phyloP scores from a whole-genome alignment of 2,329 filamentous ascomycete genomes.

The Magnaporthiopsis incrustans region DNA sequence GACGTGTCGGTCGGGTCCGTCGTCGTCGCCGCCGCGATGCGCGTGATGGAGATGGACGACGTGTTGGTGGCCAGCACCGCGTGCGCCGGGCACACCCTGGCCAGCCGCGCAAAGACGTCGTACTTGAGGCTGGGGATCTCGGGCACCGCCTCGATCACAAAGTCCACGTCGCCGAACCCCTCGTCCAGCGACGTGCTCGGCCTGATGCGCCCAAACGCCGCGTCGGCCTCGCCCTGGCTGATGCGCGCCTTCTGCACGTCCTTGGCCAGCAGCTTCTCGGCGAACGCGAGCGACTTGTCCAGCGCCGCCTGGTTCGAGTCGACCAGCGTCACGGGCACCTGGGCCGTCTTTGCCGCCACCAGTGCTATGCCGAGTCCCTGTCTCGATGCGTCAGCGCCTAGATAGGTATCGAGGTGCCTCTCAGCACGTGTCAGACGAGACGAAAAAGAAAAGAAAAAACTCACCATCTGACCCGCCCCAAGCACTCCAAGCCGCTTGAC shows the following conservation, averaged over 20 bases:
- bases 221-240: constrained; percentile 71
- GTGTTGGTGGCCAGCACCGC: constrained; percentile 95
- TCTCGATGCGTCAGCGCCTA: background rate
- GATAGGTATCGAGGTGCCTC: too few relatives aligned
- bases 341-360: constrained; percentile 78
- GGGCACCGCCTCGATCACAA: constrained; percentile 95
- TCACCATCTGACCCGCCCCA: constrained; percentile 92
- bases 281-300: constrained; percentile 49
- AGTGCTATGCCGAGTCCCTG: constrained; percentile 94
- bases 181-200: constrained; percentile 67
- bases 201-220: constrained; percentile 60
- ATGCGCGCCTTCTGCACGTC: constrained; percentile 84
- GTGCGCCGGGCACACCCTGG: constrained; percentile 72
- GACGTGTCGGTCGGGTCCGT: constrained; percentile 70
- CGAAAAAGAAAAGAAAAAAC: constrained; percentile 22
- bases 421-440: constrained; percentile 25
- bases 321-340: constrained; percentile 76
- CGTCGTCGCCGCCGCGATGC: constrained; percentile 82
- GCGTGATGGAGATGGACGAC: constrained; percentile 95
- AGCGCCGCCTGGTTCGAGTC: constrained; percentile 79
- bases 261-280: constrained; percentile 88
- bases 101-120: constrained; percentile 77
- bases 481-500: constrained; percentile 87
- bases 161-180: constrained; percentile 70
- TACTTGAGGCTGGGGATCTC: constrained; percentile 85